Evolutionary conservation across 495 filamentous ascomycete genomes (phyloP), one percentile per base, ranked within the genome.

Genomic region (Penicillium cinerascens): DNA sequence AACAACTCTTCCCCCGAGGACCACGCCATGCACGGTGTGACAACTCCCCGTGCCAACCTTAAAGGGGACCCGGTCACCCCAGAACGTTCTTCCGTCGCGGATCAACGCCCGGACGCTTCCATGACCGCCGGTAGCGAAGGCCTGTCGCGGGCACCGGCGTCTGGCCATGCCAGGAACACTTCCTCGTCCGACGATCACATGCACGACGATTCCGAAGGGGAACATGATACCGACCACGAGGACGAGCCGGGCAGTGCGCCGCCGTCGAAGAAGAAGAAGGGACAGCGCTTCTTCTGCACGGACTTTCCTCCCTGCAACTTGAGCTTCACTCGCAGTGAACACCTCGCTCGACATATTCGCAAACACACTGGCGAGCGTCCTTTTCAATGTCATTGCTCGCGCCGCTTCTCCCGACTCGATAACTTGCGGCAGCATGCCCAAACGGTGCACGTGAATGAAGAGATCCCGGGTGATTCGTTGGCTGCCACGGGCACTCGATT

Each of bases 301-400:
- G 90, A 96, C 21, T 97, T 92, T 62, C 95, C 95, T 38, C 89
- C 91, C 16, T 98, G 93, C 70, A 91, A 86, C 61, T 70, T 98
- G 22, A 96, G 92, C 66, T 98, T 98, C 67, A 97, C 93, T 2
- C 81, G 93, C 36, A 97, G 95, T 63, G 93, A 98, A 67, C 93
- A 98, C 73, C 69, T 98, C 47, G 93, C 93, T 11, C 81, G 93
- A 26, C 93, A 98, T 56, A 97, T 98, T 55, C 84, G 92, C 59
- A 98, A 97, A 82, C 93, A 98, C 65, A 98, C 93, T 2, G 93
- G 93, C 17, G 93, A 98, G 70, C 88, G 93, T 13, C 93, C 93
- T 1, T 98, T 97, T 61, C 90, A 96, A 69, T 98, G 93, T 62
- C 93, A 97, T 69, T 98, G 93, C 68, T 88, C 87, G 3, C 84